These are phyloP conservation scores for Fusarium burgessii DNA, from an alignment of 2,329 filamentous ascomycete species.

Conservation along the genomic window DNA sequence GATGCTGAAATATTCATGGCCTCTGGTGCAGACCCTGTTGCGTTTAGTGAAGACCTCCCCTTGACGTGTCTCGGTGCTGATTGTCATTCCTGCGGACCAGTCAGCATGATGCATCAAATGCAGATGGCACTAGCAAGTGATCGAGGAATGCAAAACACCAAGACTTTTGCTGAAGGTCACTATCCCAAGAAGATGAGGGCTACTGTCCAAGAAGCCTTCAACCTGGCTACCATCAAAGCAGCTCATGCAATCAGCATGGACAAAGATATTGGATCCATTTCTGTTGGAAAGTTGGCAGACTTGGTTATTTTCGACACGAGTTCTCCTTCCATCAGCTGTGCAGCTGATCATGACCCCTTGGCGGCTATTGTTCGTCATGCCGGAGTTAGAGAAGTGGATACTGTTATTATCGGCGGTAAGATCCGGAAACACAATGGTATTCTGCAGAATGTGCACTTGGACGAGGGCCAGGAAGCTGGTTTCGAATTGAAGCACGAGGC, in stretches of 20 bases:
- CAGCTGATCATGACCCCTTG: background rate
- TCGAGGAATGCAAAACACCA: background rate
- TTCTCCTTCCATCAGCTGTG: conserved; percentile 7
- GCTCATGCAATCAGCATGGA: conserved; percentile 10
- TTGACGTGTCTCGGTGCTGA: conserved; percentile 9
- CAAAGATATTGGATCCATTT: background rate
- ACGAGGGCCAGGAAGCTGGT: background rate
- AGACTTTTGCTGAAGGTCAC: background rate
- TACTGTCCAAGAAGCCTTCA: background rate
- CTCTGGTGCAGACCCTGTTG: conserved; percentile 9
- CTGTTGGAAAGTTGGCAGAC: background rate
- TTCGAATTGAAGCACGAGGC: background rate
- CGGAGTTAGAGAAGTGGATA: background rate
- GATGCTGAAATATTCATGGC: conserved; percentile 19
- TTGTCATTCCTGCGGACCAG: conserved; percentile 11
- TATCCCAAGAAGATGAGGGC: conserved; percentile 3
- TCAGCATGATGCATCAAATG: conserved; percentile 20
- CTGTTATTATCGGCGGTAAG: background rate
- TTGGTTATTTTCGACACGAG: background rate
- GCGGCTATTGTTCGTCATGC: conserved; percentile 8
- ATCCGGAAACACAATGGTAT: background rate
- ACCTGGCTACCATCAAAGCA: conserved; percentile 11
- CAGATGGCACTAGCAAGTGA: background rate
- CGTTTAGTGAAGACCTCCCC: background rate
- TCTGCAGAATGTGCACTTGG: background rate